Evolutionary conservation across 495 filamentous ascomycete species (phyloP), one percentile per base, ranked within the genome.

Genomic region (Daldinia grandis): DNA sequence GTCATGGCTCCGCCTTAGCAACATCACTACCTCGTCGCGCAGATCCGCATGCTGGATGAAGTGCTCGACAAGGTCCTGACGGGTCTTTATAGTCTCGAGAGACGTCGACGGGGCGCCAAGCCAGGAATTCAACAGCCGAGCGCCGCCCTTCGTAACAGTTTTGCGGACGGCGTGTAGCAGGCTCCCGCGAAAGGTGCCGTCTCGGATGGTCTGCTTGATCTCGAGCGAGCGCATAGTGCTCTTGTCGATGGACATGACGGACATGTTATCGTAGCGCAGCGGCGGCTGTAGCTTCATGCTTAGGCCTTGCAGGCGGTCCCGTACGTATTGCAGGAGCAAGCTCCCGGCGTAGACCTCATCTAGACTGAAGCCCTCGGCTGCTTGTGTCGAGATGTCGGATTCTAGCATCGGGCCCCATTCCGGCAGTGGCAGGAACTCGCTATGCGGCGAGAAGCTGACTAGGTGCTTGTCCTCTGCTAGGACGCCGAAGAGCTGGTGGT

Each of bases 101-200:
- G 91, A 95, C 10, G 94, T 95, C 5, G 94, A 97, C 0, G 95
- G 95, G 3, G 91, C 90, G 40, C 92, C 89, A n/a, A 98, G 81
- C 85, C 95, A 91, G 56, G 91, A 86, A 67, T 88, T 88, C 17
- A 99, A 84, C 42, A 98, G 81, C 37, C 95, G 86, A 19, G 93
- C 89, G 25, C 96, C 95, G 72, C 94, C 93, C 72, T 92, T 96
- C 2, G 96, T 98, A 24, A 91, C 90, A 0, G 95, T 98, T 67
- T 90, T 87, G 53, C 94, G 87, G n/a, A 98, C 84, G 14, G 92
- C 90, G 78, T 98, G 92, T 27, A 99, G 81, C 37, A 99, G 79
- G 70, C 94, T 98, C 1, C 95, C 95, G 72, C 90, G 89, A 17
- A 87, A 89, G 0, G 73, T 64, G n/a, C 85, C 83, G 72, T 98